Conservation (phyloP, 768 basidiomycete species). For the Auriscalpium vulgare region DNA sequence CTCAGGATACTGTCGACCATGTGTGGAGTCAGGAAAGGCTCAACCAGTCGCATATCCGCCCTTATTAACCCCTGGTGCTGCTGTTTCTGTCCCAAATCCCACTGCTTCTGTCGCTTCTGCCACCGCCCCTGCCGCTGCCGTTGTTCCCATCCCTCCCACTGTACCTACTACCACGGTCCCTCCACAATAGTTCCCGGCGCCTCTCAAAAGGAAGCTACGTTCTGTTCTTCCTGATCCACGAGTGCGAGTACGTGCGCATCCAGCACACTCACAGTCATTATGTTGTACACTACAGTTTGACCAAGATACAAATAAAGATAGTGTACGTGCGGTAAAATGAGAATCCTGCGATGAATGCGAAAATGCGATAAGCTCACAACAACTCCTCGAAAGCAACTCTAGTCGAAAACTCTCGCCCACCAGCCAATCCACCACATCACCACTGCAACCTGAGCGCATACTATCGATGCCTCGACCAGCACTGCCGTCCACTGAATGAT, state of each 20-base stretch:
- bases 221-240: too few relatives aligned
- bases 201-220: too few relatives aligned
- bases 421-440: conserved; percentile 73
- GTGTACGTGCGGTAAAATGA: conserved; percentile 1
- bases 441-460: conserved; percentile 50
- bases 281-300: conserved; percentile 3
- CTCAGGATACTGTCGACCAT: conserved; percentile 62
- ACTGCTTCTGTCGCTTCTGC: too few relatives aligned
- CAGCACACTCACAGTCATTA: background rate
- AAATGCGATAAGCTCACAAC: background rate
- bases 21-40: conserved; percentile 47
- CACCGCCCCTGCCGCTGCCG: too few relatives aligned
- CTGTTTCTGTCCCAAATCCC: background rate
- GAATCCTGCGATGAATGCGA: background rate
- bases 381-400: background rate
- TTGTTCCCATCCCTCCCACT: too few relatives aligned
- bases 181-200: too few relatives aligned
- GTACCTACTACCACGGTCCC: too few relatives aligned
- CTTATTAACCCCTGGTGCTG: background rate
- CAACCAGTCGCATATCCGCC: background rate
- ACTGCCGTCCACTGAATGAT: conserved; percentile 64
- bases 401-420: conserved; percentile 45
- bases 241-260: too few relatives aligned
- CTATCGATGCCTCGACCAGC: conserved; percentile 46
- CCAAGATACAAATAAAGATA: background rate